A percentile compares a stretch with the other conserved stretches of the same genome.
These are phyloP conservation scores for Zasmidium citrigriseum DNA, from an alignment of 2,329 filamentous ascomycete species.

Conservation along the genomic window DNA sequence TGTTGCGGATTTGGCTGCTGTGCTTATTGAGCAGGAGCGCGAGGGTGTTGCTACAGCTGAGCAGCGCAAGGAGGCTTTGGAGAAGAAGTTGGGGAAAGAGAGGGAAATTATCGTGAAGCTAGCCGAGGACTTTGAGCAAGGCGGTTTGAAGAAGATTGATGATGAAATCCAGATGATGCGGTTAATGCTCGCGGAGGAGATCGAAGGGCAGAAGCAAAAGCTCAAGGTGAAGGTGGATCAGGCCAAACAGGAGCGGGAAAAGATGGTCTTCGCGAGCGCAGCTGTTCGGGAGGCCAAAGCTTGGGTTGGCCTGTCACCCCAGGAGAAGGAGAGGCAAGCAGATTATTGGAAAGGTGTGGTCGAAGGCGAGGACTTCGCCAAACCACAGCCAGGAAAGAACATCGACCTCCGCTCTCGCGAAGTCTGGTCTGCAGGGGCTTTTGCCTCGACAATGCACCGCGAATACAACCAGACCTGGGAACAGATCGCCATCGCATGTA, in stretches of 20 bases:
- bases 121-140: slow-evolving; percentile 13
- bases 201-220: slow-evolving; percentile 6
- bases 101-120: slow-evolving; percentile 24
- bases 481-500: background rate
- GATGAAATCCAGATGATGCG: slow-evolving; percentile 15
- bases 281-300: slow-evolving; percentile 5
- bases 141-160: slow-evolving; percentile 22
- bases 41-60: slow-evolving; percentile 29
- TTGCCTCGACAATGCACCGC: background rate
- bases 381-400: background rate
- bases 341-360: background rate
- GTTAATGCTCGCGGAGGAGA: slow-evolving; percentile 6
- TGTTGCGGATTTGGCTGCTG: slow-evolving; percentile 61
- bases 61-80: slow-evolving; percentile 17
- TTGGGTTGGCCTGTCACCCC: background rate
- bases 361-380: background rate
- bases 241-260: slow-evolving; percentile 1
- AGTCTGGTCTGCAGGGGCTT: background rate
- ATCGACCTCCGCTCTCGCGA: background rate
- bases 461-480: background rate
- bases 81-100: slow-evolving; percentile 15
- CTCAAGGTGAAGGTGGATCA: slow-evolving; percentile 4
- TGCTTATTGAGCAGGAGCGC: slow-evolving; percentile 52
- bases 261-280: slow-evolving; percentile 19
- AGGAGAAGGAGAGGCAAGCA: background rate